Conservation (phyloP, 345 rosid species). For the Capsella bursapastoris region DNA sequence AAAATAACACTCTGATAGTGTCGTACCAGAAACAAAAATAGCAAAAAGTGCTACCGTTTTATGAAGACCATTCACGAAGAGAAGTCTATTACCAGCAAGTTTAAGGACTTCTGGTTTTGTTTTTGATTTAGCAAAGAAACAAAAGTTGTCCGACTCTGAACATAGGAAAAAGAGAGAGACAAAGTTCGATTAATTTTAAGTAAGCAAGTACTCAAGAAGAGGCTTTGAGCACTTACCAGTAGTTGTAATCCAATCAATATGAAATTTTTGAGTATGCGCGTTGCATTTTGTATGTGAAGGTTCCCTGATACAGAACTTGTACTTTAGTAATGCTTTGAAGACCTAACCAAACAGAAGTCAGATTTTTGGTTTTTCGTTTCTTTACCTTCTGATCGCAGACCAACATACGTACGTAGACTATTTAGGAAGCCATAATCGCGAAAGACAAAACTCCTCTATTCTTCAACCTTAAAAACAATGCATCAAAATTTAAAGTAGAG, state of each 20-base stretch:
- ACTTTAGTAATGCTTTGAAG: constrained; percentile 18
- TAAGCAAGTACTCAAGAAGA: constrained; percentile 13
- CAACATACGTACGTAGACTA: constrained; percentile 78
- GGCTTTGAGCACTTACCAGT: constrained; percentile 54
- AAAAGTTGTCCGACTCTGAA: constrained; percentile 64
- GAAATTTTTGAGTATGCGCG: constrained; percentile 47
- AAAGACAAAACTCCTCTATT: constrained; percentile 79
- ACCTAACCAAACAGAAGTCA: constrained; percentile 7
- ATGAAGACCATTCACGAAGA: constrained; percentile 43
- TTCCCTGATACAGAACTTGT: constrained; percentile 59
- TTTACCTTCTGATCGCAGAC: constrained; percentile 94
- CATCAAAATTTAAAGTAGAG: constrained; percentile 12
- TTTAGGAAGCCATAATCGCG: constrained; percentile 86
- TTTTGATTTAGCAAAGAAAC: constrained; percentile 43
- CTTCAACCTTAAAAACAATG: constrained; percentile 56
- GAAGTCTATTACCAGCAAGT: constrained; percentile 50
- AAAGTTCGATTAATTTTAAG: background rate
- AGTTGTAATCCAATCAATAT: constrained; percentile 69
- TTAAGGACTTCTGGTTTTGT: constrained; percentile 19
- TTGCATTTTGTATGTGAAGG: constrained; percentile 66
- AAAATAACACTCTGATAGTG: no score
- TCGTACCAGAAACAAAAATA: background rate
- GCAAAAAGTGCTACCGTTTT: background rate
- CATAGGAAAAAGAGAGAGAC: background rate
- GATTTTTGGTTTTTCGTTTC: background rate